phyloP scores from a whole-genome alignment of 169 alveolate genomes.

The Condylostoma magnum region DNA sequence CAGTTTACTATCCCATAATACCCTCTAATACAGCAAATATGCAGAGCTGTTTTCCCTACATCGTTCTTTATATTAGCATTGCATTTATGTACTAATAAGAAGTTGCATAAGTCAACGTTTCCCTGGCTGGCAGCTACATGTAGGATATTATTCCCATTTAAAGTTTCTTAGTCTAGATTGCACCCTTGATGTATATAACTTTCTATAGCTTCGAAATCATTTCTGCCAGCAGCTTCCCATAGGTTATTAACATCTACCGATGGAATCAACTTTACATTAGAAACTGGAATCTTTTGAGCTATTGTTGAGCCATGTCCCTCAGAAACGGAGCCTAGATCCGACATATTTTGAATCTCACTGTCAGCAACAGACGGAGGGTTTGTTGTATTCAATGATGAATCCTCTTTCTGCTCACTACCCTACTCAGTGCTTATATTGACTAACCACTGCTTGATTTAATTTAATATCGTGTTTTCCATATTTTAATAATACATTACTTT shows the following conservation, averaged over 20 bases:
- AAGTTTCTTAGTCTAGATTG: background rate
- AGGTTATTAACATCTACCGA: constrained; percentile 16
- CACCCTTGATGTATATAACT: background rate
- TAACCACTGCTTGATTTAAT: too few relatives aligned
- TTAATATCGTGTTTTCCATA: too few relatives aligned
- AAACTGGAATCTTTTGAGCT: constrained; percentile 26
- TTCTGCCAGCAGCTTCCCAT: background rate
- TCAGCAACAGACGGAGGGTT: too few relatives aligned
- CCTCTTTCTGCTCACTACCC: too few relatives aligned
- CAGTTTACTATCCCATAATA: background rate
- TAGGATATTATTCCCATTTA: background rate
- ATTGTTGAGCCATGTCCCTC: constrained; percentile 18
- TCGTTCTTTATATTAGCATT: too few relatives aligned
- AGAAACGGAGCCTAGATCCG: constrained; percentile 5
- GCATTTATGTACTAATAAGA: too few relatives aligned
- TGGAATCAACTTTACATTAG: too few relatives aligned
- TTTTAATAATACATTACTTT: too few relatives aligned
- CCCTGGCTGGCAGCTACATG: too few relatives aligned
- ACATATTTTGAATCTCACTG: background rate
- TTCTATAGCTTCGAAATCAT: constrained; percentile 9
- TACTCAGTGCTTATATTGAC: too few relatives aligned
- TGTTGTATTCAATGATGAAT: too few relatives aligned
- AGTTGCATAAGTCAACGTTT: too few relatives aligned
- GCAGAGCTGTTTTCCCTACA: background rate
- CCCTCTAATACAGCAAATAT: background rate